phyloP scores from a whole-genome alignment of 2,329 filamentous ascomycete species.

The Pseudogymnoascus sp. region DNA sequence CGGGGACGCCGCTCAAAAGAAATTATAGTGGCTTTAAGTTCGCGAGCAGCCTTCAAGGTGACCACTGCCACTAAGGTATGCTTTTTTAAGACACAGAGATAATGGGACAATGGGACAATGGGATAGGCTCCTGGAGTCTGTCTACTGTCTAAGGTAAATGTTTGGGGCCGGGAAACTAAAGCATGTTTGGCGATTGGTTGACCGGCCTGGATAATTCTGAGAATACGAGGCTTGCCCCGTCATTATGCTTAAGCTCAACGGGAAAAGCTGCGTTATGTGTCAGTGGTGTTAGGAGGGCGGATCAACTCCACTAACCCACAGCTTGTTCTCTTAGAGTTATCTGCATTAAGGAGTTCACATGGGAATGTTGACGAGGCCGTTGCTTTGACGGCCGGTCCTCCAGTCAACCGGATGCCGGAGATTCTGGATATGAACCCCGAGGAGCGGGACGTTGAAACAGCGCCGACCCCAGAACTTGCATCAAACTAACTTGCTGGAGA shows the following conservation, averaged over 20 bases:
- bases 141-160: not conserved
- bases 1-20: not conserved
- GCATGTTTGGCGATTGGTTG: not conserved
- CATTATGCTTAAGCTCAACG: not conserved
- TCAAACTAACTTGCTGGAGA: slow-evolving; percentile 6
- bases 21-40: not conserved
- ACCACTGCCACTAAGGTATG: not conserved
- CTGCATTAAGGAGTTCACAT: not conserved
- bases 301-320: not conserved
- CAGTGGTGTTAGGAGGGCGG: not conserved
- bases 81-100: not conserved
- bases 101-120: not conserved
- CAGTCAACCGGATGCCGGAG: not conserved
- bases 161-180: not conserved
- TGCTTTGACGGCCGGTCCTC: not conserved
- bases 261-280: not conserved
- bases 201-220: not conserved
- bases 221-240: not conserved
- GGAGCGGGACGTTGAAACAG: not conserved
- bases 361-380: not conserved
- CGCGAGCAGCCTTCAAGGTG: not conserved
- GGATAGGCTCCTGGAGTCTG: not conserved
- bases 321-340: not conserved
- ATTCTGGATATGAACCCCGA: not conserved
- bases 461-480: not conserved